Evolutionary conservation across 345 rosid species (phyloP), one percentile per base, ranked within the genome.

Genomic region (Raphanus sativus): DNA sequence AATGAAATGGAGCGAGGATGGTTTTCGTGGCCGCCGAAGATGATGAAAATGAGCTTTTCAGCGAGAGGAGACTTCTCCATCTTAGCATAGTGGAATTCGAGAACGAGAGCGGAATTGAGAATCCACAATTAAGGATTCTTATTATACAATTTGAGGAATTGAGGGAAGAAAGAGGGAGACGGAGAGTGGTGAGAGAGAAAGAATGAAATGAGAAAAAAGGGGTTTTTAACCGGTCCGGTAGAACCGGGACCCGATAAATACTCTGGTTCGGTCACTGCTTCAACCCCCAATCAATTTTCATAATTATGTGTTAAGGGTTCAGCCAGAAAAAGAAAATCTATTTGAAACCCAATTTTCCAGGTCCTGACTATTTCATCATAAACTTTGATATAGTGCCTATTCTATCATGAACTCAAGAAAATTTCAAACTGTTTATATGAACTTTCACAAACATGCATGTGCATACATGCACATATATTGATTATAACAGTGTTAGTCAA

Each of bases 1-100:
- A 80, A 75, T 80, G 83, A 75, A 80, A 75, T 45, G 68, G 72
- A 42, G 68, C 62, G 48, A 69, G 58, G 42, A 16, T 28, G 3
- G 69, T 69, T 62, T 30, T 60, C 65, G 33, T 13, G 25, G 16
- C 5, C 7, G 69, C 2, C 4, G 69, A 36, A 10, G 36, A 21
- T 67, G 67, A 50, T 68, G 78, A 52, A 4, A 28, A 40, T 24
- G 72, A 74, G 67, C 45, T 69, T 69, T 64, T 64, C 62, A 74
- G 45, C 1, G 75, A 58, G 3, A 74, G 11, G 67, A 80, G 12
- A 21, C 6, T 80, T 69, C 75, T 69, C 75, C 10, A 74, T 74
- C 79, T 54, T 9, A 40, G 25, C 82, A 79, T 79, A 17, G 36
- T 73, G 16, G 2, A 28, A 26, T 59, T 26, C 1, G 25, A 52